Percentiles rank a stretch among this genome's conserved stretches.
Conservation (phyloP, 495 filamentous ascomycete genomes). For the Aspergillus egyptiacus region DNA sequence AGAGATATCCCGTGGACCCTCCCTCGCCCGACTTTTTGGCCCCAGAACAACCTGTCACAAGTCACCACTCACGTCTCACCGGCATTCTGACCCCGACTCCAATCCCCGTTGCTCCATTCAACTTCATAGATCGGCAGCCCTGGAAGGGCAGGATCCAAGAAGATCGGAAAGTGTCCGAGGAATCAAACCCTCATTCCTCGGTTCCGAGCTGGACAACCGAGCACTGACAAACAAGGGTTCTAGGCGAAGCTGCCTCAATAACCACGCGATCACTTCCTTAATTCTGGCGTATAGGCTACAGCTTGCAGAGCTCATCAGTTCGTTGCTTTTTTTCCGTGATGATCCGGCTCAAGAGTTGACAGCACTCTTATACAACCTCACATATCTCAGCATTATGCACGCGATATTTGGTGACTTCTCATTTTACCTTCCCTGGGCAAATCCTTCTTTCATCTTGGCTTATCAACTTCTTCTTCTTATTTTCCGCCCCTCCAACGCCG, state of each 20-base stretch:
- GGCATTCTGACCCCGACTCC: background rate
- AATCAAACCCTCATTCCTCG: constrained; percentile 5
- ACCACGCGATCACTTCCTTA: background rate
- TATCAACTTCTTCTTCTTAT: background rate
- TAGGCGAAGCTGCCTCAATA: background rate
- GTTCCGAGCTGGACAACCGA: background rate
- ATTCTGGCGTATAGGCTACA: no score
- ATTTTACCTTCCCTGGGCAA: background rate
- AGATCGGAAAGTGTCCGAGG: constrained; percentile 3
- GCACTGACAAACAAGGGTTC: constrained; percentile 2
- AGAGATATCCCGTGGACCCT: no score
- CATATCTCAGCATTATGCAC: background rate
- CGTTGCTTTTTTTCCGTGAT: no score
- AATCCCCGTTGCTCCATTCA: background rate
- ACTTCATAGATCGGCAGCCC: background rate
- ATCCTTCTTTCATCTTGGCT: constrained; percentile 3
- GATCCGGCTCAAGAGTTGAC: background rate
- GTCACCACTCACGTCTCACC: background rate
- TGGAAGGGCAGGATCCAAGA: background rate
- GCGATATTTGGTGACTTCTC: background rate
- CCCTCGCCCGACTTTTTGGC: constrained; percentile 5
- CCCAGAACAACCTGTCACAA: background rate
- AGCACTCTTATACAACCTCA: background rate
- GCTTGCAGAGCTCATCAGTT: no score
- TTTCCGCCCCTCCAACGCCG: background rate